Percentiles rank a stretch among this genome's conserved stretches.
Evolutionary conservation across 164 flowering plant species (phyloP).

Genomic region (Sextonia rubra): DNA sequence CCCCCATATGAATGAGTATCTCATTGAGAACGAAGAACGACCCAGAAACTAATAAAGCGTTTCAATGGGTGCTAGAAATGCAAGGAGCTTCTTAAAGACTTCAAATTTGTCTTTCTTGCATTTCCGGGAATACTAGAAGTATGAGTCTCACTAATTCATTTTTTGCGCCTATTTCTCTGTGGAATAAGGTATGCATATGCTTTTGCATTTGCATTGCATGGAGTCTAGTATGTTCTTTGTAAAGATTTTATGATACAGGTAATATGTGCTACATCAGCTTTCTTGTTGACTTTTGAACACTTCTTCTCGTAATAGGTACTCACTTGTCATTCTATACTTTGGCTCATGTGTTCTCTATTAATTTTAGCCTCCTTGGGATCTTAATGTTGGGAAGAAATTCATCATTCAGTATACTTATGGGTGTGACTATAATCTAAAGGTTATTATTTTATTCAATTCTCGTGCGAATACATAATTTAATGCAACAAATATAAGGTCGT

Average conservation of each 20-base stretch:
- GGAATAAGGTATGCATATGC: conserved; percentile 57
- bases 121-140: neutral
- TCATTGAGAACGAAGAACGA: conserved; percentile 91
- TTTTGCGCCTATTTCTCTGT: neutral
- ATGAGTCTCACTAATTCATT: conserved; percentile 2
- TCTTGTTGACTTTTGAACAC: neutral
- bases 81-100: conserved; percentile 26
- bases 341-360: neutral
- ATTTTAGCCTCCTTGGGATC: conserved; percentile 94
- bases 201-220: conserved; percentile 91
- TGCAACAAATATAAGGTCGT: no score
- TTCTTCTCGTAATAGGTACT: neutral
- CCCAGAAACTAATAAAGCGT: conserved; percentile 74
- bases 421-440: conserved; percentile 84
- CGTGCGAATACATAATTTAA: neutral
- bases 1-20: conserved; percentile 98
- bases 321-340: neutral
- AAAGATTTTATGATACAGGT: conserved; percentile 99
- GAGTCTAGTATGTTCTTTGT: no score
- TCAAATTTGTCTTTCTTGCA: neutral
- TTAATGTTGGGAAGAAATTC: conserved; percentile 43
- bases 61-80: conserved; percentile 99
- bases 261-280: conserved; percentile 3
- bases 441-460: conserved; percentile 14
- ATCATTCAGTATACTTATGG: conserved; percentile 93